Evolutionary conservation across 2,329 filamentous ascomycete genomes (phyloP).

Genomic region (Trichoderma koningii): DNA sequence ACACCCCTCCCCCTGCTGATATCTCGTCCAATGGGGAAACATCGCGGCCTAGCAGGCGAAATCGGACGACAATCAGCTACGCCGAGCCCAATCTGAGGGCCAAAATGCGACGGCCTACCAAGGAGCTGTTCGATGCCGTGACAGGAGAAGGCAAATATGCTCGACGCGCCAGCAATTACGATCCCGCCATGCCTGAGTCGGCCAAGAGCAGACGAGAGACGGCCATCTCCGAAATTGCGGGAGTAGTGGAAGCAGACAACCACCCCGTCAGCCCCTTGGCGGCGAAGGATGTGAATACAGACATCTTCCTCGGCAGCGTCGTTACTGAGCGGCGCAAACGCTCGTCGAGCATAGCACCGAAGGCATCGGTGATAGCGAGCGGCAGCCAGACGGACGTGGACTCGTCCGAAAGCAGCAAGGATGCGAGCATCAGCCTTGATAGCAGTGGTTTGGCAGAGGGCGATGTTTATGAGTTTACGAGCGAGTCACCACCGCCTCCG

Average conservation of each 20-base stretch:
- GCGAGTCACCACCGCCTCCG: conserved; percentile 50
- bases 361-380: conserved; percentile 24
- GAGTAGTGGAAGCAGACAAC: conserved; percentile 31
- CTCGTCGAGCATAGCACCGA: conserved; percentile 38
- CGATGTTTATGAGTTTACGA: conserved; percentile 60
- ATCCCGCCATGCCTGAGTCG: conserved; percentile 34
- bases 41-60: conserved; percentile 66
- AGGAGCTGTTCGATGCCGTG: conserved; percentile 74
- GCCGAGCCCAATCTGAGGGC: conserved; percentile 78
- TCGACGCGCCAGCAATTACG: conserved; percentile 45
- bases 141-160: conserved; percentile 60
- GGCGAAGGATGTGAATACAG: conserved; percentile 40
- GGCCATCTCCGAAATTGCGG: conserved; percentile 33
- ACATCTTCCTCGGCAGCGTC: conserved; percentile 39
- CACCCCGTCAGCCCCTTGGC: conserved; percentile 46
- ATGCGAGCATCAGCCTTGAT: conserved; percentile 30
- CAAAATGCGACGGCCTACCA: conserved; percentile 81
- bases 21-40: conserved; percentile 59
- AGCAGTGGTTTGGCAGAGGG: conserved; percentile 36
- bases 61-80: conserved; percentile 72
- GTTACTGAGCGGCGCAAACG: conserved; percentile 47
- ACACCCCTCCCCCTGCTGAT: conserved; percentile 63
- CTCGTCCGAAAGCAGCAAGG: conserved; percentile 21
- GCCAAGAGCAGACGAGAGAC: conserved; percentile 41
- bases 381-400: conserved; percentile 27